A percentile compares a stretch with the other conserved stretches of the same genome.
phyloP scores from a whole-genome alignment of 2,329 filamentous ascomycete species.

The Botrytis medusae region DNA sequence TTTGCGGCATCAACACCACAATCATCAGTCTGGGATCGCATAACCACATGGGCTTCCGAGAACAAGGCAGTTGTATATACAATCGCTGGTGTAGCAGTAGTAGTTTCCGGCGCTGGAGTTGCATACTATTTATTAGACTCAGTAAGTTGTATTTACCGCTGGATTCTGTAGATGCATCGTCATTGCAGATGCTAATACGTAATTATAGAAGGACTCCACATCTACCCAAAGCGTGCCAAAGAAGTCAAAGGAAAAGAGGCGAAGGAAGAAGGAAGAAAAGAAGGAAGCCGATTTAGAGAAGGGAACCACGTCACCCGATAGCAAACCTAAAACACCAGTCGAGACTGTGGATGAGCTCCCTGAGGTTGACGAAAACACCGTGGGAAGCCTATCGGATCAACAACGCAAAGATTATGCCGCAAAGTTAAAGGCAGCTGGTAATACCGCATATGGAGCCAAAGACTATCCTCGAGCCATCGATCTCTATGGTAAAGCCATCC shows the following conservation, averaged over 20 bases:
- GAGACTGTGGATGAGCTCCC: slow-evolving; percentile 68
- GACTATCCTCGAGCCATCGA: slow-evolving; percentile 93
- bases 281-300: slow-evolving; percentile 69
- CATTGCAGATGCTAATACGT: slow-evolving; percentile 26
- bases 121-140: slow-evolving; percentile 81
- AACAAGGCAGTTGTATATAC: slow-evolving; percentile 96
- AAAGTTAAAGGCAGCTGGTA: slow-evolving; percentile 92
- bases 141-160: slow-evolving; percentile 45
- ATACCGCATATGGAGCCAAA: slow-evolving; percentile 93
- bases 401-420: slow-evolving; percentile 83
- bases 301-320: slow-evolving; percentile 47
- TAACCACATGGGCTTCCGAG: slow-evolving; percentile 89
- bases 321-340: slow-evolving; percentile 51
- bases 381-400: slow-evolving; percentile 53
- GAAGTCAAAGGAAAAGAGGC: slow-evolving; percentile 81
- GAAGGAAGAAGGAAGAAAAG: slow-evolving; percentile 80
- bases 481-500: slow-evolving; percentile 90
- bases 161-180: slow-evolving; percentile 3
- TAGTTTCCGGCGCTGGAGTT: slow-evolving; percentile 86
- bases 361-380: slow-evolving; percentile 59
- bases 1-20: slow-evolving; percentile 39
- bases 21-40: slow-evolving; percentile 68
- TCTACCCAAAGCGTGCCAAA: slow-evolving; percentile 50
- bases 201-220: slow-evolving; percentile 33
- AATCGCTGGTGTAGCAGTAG: slow-evolving; percentile 88